Evolutionary conservation across 495 filamentous ascomycete genomes (phyloP).

Genomic region (Durotheca rogersii): DNA sequence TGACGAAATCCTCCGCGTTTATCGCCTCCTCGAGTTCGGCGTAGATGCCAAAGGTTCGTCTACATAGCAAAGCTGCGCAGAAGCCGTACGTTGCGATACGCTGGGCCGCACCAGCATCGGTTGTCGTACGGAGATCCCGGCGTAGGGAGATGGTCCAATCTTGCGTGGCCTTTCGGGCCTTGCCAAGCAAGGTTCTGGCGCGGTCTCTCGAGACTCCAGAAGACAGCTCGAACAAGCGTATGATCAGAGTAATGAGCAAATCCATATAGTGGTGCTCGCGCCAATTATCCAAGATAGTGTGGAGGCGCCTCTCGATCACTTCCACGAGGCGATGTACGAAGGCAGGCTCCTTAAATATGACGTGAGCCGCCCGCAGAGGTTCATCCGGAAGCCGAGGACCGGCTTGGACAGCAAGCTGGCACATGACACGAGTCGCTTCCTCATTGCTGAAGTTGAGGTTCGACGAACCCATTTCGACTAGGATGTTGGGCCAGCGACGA

Average conservation of each 20-base stretch:
- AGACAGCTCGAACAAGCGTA: constrained; percentile 34
- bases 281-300: constrained; percentile 50
- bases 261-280: constrained; percentile 54
- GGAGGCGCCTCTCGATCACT: constrained; percentile 44
- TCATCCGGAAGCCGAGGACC: constrained; percentile 43
- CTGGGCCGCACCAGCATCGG: constrained; percentile 41
- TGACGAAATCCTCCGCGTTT: constrained; percentile 19
- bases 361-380: constrained; percentile 44
- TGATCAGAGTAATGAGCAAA: constrained; percentile 44
- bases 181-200: constrained; percentile 12
- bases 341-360: constrained; percentile 43
- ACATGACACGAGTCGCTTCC: constrained; percentile 41
- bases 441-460: constrained; percentile 58
- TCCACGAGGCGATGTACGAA: constrained; percentile 49
- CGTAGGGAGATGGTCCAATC: constrained; percentile 51
- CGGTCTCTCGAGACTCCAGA: not conserved
- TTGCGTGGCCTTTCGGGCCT: constrained; percentile 26
- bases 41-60: constrained; percentile 47
- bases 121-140: constrained; percentile 42
- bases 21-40: constrained; percentile 7
- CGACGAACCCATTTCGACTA: constrained; percentile 53
- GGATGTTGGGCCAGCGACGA: constrained; percentile 50
- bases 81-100: constrained; percentile 45
- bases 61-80: constrained; percentile 52
- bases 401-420: constrained; percentile 47